Base-by-base conservation (phyloP, 2,329 filamentous ascomycete genomes). In the Blumeria hordei region DNA sequence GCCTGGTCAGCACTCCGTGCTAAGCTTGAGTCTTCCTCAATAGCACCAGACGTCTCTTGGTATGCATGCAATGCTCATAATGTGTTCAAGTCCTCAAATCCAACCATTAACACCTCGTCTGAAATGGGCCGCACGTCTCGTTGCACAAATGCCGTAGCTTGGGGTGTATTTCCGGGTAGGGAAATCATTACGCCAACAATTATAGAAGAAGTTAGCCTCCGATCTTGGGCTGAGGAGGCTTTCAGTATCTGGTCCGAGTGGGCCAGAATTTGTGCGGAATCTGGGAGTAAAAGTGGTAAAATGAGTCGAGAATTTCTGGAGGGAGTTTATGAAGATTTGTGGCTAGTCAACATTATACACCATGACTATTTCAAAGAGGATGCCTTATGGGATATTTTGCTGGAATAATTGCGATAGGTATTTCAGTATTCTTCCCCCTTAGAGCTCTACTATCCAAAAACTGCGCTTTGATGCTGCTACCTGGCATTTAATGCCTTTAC, bases 181-280 rank as follows among this genome's bases (percentile, higher is more conserved):
- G 90, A 96, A 68, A 96, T 96, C 64, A 78, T 94, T 56, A 94
- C 88, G 21, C 90, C 90, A 3, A 96, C 90, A 1, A 96, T 96
- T 64, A 94, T 96, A 63, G 90, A 96, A 67, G 85, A 88, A 61
- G 86, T 94, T 54, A 92, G 85, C 66, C 96, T 96, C 74, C 76
- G 80, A 58, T 87, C 88, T 7, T 98, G 92, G 92, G 77, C 80
- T 56, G 92, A 96, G 65, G 92, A 98, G 72, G 90, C 92, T 0
- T 98, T 92, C 70, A 83, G 83, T 35, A 94, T 96, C 64, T 96
- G 90, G 85, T 77, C 74, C 44, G 92, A 96, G 71, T 98, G 92
- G 92, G 81, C 84, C 58, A 76, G 84, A 60, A 83, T 95, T 50
- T 96, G 94, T 67, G 75, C 4, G 14, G 21, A 21, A 10, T 12